Conservation (phyloP, 306 rosid species). For the Pyrus communis region DNA sequence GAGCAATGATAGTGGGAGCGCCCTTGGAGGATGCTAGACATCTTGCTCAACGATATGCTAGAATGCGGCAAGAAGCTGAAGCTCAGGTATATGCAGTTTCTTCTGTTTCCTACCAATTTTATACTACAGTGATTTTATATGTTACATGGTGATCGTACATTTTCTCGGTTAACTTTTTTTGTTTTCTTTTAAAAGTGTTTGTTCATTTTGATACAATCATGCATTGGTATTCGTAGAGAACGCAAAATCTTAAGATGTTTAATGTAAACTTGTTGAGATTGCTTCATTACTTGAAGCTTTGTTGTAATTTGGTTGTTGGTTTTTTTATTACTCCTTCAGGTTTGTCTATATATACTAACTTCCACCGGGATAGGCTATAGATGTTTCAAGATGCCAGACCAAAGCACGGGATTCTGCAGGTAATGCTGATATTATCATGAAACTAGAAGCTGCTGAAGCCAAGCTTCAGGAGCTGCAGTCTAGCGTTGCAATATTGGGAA, state of each 20-base stretch:
- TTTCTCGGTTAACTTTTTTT: too few relatives aligned
- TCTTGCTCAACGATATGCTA: slow-evolving; percentile 91
- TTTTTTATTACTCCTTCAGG: neutral
- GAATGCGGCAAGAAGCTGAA: slow-evolving; percentile 96
- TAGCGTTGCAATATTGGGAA: slow-evolving; percentile 69
- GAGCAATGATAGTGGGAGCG: slow-evolving; percentile 97
- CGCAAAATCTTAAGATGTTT: neutral
- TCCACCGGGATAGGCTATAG: slow-evolving; percentile 74
- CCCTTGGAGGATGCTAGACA: slow-evolving; percentile 97
- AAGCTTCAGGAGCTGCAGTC: slow-evolving; percentile 69
- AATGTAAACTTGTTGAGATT: neutral
- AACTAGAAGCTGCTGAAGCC: slow-evolving; percentile 74
- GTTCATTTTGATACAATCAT: neutral
- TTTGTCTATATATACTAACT: slow-evolving; percentile 28
- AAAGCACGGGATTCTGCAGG: slow-evolving; percentile 62
- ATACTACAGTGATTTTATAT: neutral
- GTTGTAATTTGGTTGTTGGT: neutral
- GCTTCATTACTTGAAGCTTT: neutral
- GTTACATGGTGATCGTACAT: neutral
- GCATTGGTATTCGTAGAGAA: neutral
- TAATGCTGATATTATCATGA: slow-evolving; percentile 51
- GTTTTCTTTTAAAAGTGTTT: neutral
- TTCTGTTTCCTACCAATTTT: neutral
- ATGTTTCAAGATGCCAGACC: slow-evolving; percentile 75
- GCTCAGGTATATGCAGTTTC: slow-evolving; percentile 59